These are phyloP conservation scores for Sarocladium kiliense DNA, from an alignment of 2,329 filamentous ascomycete genomes.

Conservation along the genomic window DNA sequence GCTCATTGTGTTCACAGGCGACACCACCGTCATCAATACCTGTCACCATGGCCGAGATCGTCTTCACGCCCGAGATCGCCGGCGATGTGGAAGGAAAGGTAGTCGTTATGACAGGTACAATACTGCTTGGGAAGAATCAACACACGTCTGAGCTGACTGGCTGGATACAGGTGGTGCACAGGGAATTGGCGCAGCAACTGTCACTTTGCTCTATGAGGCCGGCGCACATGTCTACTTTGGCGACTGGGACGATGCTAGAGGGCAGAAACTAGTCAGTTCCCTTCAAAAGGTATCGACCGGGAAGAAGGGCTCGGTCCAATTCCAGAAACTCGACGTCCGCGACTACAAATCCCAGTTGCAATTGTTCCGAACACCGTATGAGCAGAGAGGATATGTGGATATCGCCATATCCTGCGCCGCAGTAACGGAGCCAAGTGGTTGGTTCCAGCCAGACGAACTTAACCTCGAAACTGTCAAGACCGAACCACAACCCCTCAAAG, in stretches of 20 bases:
- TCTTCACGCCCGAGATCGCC: not conserved
- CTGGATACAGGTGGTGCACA: not conserved
- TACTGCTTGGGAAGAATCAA: too few species aligned
- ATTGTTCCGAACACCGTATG: not conserved
- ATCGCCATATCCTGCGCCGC: not conserved
- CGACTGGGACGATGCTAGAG: conserved; percentile 3
- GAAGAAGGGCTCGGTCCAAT: not conserved
- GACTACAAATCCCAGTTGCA: not conserved
- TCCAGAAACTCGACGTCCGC: conserved; percentile 2
- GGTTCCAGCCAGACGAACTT: not conserved
- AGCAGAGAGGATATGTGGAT: not conserved
- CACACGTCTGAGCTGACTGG: too few species aligned
- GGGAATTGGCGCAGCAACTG: conserved; percentile 1
- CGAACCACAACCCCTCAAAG: not conserved
- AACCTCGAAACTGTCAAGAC: not conserved
- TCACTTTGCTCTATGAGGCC: not conserved
- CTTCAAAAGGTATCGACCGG: not conserved
- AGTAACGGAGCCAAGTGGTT: not conserved
- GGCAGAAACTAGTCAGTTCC: not conserved
- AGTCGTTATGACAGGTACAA: not conserved
- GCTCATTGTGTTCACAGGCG: too few species aligned
- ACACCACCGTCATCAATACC: too few species aligned
- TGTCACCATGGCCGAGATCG: not conserved
- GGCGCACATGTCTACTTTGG: conserved; percentile 1
- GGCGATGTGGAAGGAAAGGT: not conserved